Evolutionary conservation across 768 basidiomycete genomes (phyloP), one percentile per base, ranked within the genome.

Genomic region (Rhizopogon vinicolor): DNA sequence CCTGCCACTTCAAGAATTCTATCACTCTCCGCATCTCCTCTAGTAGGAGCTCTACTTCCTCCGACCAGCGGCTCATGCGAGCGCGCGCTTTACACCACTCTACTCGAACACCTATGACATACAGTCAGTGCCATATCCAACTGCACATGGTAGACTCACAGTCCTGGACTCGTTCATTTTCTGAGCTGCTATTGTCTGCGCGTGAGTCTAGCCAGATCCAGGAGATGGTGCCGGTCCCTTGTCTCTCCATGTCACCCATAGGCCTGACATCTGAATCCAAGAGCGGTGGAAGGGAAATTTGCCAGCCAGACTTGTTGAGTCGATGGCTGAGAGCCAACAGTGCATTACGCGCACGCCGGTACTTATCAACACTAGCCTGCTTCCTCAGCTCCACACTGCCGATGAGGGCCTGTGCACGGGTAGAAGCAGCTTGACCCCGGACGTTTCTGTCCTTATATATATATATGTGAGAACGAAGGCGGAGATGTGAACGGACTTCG

Each of bases 11-110:
- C 29, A 66, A 35, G 29, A 60, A 65, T 13, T 14, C 40, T 31
- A 58, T 7, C 0, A 58, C 48, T 2, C 62, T 42, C 2, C 59
- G 51, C 66, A 69, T 69, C 49, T 68, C 68, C 52, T 68, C 66
- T 29, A 44, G 22, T 7, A 68, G 44, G 1, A 67, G 48, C 5
- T 51, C 49, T 9, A 67, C 60, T 49, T 66, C 65, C 33, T 67
- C 67, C 0, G 9, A 8, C 62, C 63, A 63, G 1, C 58, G 54
- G 5, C 48, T 35, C 0, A 53, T 54, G 16, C 62, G 45, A 2
- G 65, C 62, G 3, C 46, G 53, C 22, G 54, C 60, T 60, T 53
- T 61, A 7, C 55, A 58, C 58, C 57, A 58, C 33, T 61, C 51
- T 28, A 63, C 56, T 2, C 56, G 53, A n/a, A 69, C 54, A 2